Conservation (phyloP, 1,284 basidiomycete genomes). For the Ceratobasidium theobromae region DNA sequence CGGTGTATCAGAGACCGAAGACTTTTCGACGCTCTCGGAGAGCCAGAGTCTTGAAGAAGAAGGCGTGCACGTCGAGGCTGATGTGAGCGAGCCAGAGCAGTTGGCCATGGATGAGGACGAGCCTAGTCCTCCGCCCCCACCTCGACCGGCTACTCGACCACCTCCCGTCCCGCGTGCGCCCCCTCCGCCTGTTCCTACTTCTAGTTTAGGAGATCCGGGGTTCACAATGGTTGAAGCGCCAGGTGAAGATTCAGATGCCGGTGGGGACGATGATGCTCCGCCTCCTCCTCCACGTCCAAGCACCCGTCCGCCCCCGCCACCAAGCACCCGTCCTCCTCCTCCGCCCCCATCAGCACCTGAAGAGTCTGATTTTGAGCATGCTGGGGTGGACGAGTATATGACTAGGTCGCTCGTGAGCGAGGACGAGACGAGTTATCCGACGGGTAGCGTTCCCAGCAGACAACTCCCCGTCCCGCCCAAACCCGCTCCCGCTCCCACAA, state of each 20-base stretch:
- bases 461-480: slow-evolving; percentile 16
- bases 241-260: slow-evolving; percentile 39
- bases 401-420: slow-evolving; percentile 25
- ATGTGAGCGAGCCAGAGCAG: slow-evolving; percentile 70
- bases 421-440: slow-evolving; percentile 31
- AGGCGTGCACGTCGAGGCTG: slow-evolving; percentile 60
- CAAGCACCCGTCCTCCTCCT: slow-evolving; percentile 16
- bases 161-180: slow-evolving; percentile 24
- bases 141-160: slow-evolving; percentile 36
- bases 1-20: slow-evolving; percentile 41
- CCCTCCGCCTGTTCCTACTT: slow-evolving; percentile 11
- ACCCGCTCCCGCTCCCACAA: slow-evolving; percentile 11
- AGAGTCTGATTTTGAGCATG: slow-evolving; percentile 24
- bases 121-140: slow-evolving; percentile 47
- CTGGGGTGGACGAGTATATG: slow-evolving; percentile 19
- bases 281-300: slow-evolving; percentile 52
- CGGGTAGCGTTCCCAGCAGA: background rate
- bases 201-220: slow-evolving; percentile 37
- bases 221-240: slow-evolving; percentile 63
- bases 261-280: too few relatives aligned
- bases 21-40: slow-evolving; percentile 51
- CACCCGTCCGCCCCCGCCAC: slow-evolving; percentile 45
- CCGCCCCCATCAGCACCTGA: slow-evolving; percentile 2
- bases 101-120: slow-evolving; percentile 56
- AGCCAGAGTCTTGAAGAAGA: slow-evolving; percentile 51